Base-by-base conservation (phyloP, 1,284 basidiomycete species). In the Violaceomyces palustris region DNA sequence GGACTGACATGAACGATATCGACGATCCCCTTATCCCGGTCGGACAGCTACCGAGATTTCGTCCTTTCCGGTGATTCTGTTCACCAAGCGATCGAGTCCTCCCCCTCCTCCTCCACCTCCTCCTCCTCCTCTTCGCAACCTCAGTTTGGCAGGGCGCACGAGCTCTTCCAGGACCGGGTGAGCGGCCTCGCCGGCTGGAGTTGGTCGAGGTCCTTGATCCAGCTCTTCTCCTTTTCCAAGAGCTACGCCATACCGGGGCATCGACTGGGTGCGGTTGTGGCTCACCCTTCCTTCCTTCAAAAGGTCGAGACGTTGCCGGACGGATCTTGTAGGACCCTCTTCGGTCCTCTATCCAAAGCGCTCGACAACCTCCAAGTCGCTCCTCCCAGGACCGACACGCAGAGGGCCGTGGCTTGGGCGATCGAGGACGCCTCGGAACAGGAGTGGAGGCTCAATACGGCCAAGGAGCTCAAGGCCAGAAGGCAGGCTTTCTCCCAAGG, bases 191-290 rank as follows among this genome's bases (percentile, higher is more conserved):
- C 43, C 0, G 33, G 38, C 33, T 64, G 70, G 48, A 64, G 74
- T 41, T 75, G 75, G 65, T 72, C 75, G 31, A 88, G 86, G 85
- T 78, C 58, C 6, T 12, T 66, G 22, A 64, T 66, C 12, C 59
- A 58, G 27, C 38, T 60, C 15, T 59, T 61, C 37, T 59, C 53
- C 40, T 60, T 64, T 34, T 83, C 81, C 48, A 89, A 90, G 74
- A 82, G 83, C 15, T 90, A 88, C 73, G 82, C 83, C 43, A 81
- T 93, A 32, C 89, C 89, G 0, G 88, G 88, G 0, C 86, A 89
- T 72, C 81, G 88, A 12, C 79, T 92, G 1, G 88, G 89, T 1
- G 79, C 81, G 4, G 79, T 91, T 49, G 79, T 83, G n/a, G 83
- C 84, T 0, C 80, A 82, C 0, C 79, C 83, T 0, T 59, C 72